Evolutionary conservation across 257 asterid genomes (phyloP).

Genomic region (Solanum phureja): DNA sequence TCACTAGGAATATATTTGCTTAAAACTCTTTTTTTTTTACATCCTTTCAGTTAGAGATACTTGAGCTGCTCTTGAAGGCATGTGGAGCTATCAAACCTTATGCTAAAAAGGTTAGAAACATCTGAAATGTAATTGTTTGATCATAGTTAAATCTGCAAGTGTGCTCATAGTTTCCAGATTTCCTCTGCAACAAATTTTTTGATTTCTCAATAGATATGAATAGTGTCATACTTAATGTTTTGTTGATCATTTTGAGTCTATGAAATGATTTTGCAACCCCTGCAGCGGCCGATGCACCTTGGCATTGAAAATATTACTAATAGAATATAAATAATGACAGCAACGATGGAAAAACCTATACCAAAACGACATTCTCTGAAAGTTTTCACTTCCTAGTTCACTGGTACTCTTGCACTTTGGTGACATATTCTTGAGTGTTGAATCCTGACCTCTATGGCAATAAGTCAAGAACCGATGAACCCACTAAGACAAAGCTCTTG

Average conservation of each 20-base stretch:
- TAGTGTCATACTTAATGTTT: background rate
- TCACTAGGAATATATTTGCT: background rate
- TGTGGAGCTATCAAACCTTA: slow-evolving; percentile 45
- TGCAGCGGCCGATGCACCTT: background rate
- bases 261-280: background rate
- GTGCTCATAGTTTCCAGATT: background rate
- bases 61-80: slow-evolving; percentile 74
- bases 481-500: background rate
- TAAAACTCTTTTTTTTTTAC: background rate
- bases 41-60: slow-evolving; percentile 62
- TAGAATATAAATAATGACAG: background rate
- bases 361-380: background rate
- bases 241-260: background rate
- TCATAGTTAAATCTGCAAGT: background rate
- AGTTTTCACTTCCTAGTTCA: background rate
- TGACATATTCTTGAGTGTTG: background rate
- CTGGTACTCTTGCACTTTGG: background rate
- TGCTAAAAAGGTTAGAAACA: slow-evolving; percentile 45
- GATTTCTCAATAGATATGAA: background rate
- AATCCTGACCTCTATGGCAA: background rate
- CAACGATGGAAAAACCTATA: background rate
- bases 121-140: background rate
- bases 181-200: background rate
- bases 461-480: background rate
- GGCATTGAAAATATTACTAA: background rate